A percentile compares a stretch with the other conserved stretches of the same genome.
These are phyloP conservation scores for Babesia gibsoni DNA, from an alignment of 169 alveolate species.

Conservation along the genomic window DNA sequence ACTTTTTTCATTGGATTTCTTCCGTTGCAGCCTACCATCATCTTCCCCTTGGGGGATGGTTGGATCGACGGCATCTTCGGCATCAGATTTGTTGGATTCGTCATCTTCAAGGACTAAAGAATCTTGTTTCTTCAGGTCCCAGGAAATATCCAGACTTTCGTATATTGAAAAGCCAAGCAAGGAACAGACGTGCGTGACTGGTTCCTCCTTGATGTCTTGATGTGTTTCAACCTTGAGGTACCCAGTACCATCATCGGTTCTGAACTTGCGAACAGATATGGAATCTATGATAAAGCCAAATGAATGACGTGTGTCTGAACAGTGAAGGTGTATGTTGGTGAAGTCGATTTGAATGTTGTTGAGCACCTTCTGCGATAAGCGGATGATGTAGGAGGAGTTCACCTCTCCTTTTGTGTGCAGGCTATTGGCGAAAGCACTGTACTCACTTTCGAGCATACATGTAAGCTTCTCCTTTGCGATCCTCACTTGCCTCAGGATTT, in stretches of 20 bases:
- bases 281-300: constrained; percentile 71
- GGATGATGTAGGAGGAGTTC: constrained; percentile 74
- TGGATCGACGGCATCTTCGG: not conserved
- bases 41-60: not conserved
- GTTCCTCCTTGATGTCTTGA: constrained; percentile 44
- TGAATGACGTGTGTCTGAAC: constrained; percentile 69
- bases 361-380: constrained; percentile 74
- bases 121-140: not conserved
- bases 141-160: constrained; percentile 16
- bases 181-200: constrained; percentile 59
- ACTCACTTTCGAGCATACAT: constrained; percentile 50
- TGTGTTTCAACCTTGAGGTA: constrained; percentile 36
- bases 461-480: constrained; percentile 58
- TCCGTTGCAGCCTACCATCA: not conserved
- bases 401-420: constrained; percentile 50
- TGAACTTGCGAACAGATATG: constrained; percentile 64
- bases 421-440: constrained; percentile 47
- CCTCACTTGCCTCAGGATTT: constrained; percentile 68
- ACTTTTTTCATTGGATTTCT: not conserved
- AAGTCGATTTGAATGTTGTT: constrained; percentile 79
- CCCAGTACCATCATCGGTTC: constrained; percentile 32
- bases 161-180: constrained; percentile 55
- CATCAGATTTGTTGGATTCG: not conserved
- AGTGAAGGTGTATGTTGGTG: constrained; percentile 76
- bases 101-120: not conserved